Percentiles rank a stretch among this genome's conserved stretches.
These are phyloP conservation scores for Solanum aculeatissimum DNA, from an alignment of 305 asterid species.

Conservation along the genomic window DNA sequence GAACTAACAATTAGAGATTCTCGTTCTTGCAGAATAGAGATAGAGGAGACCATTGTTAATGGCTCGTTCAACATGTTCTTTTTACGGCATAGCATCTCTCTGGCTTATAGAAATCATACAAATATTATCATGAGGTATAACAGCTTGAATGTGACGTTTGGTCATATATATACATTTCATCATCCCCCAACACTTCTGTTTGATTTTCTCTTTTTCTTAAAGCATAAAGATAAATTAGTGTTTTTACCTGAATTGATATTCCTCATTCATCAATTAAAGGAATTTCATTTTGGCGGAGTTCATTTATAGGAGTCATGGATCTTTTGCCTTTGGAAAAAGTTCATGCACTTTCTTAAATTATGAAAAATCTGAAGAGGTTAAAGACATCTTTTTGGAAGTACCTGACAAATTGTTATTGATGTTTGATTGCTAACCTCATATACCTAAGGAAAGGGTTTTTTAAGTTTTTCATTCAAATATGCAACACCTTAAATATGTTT, in stretches of 20 bases:
- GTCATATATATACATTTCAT: background rate
- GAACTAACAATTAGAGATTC: constrained; percentile 1
- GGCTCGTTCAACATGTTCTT: constrained; percentile 89
- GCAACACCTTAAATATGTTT: constrained; percentile 6
- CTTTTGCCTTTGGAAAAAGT: background rate
- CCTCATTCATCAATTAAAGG: background rate
- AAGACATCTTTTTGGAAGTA: background rate
- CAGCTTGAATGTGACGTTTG: background rate
- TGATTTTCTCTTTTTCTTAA: background rate
- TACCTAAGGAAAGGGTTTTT: background rate
- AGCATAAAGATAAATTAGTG: background rate
- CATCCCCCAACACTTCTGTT: background rate
- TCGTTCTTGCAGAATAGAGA: constrained; percentile 66
- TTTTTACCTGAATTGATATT: background rate
- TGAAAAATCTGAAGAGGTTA: background rate
- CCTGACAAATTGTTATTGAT: background rate
- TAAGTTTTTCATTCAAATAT: background rate
- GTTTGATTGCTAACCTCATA: background rate
- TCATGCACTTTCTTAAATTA: background rate
- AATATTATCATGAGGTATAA: constrained; percentile 80
- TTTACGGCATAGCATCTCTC: constrained; percentile 68
- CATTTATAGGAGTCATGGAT: background rate
- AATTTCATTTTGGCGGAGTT: background rate
- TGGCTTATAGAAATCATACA: constrained; percentile 75
- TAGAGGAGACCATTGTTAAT: constrained; percentile 75